Base-by-base conservation (phyloP, 2,329 filamentous ascomycete species). In the Trichoderma hamatum region DNA sequence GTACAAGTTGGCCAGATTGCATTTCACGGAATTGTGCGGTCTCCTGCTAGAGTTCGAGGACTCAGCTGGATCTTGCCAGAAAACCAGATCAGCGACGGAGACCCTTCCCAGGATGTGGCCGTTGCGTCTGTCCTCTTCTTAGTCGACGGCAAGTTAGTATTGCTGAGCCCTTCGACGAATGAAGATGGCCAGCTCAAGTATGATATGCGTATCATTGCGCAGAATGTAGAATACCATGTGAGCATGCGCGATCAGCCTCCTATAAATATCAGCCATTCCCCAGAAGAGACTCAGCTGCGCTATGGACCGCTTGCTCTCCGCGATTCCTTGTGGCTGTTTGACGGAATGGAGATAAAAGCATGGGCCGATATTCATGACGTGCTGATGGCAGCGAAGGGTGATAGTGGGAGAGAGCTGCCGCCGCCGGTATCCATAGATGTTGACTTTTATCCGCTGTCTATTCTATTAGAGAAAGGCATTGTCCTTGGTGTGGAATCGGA, bases 1-100 rank as follows among this genome's bases (percentile, higher is more conserved):
- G 88, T 97, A 7, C 94, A 97, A 77, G 94, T 98, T n/a, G 96
- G 96, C 11, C 96, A 98, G 78, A 99, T 99, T 75, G 95, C 93
- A 14, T 96, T 99, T 74, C 92, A 99, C 78, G 96, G 96, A 56
- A 97, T 99, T 71, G 94, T 99, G 54, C 86, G 96, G 74, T 96
- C 96, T 43, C 96, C 96, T 13, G 93, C 94, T 26, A 88, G 96
- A 76, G 96, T 99, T 5, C 89, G 96, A 73, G 93, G 94, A 11
- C 88, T 99, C 51, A 97, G 94, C 80, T 99, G 96, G 96, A 92
- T 99, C 70, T 80, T 99, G 62, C 96, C 96, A 1, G 95, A 98
- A 74, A 90, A 90, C 71, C 96, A 99, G 78, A 84, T 97, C 71
- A 84, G 90, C 43, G 92, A 97, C 73, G 96, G 96, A 16, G 96